phyloP scores from a whole-genome alignment of 164 flowering plant genomes.

The Macadamia integrifolia region DNA sequence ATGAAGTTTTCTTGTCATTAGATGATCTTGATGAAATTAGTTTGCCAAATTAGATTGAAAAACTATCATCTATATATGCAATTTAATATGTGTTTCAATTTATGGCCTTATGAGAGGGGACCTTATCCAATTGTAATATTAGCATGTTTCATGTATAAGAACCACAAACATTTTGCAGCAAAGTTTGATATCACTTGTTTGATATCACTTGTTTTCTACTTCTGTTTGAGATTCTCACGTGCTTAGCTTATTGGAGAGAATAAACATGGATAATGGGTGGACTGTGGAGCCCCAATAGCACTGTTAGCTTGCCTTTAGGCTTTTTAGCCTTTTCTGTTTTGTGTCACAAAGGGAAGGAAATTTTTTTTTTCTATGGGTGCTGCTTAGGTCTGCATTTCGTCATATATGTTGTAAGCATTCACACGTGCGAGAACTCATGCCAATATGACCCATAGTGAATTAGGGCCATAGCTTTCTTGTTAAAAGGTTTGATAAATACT shows the following conservation, averaged over 20 bases:
- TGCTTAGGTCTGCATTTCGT: conserved; percentile 54
- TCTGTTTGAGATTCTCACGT: conserved; percentile 21
- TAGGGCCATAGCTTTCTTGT: no score
- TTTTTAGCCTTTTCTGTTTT: conserved; percentile 25
- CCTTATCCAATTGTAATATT: conserved; percentile 7
- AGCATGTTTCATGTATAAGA: neutral
- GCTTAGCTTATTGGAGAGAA: conserved; percentile 16
- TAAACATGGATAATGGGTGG: conserved; percentile 23
- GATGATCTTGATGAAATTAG: conserved; percentile 83
- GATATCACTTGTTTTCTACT: neutral
- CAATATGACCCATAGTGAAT: neutral
- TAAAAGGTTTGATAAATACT: no score
- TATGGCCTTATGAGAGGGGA: neutral
- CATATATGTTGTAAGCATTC: conserved; percentile 45
- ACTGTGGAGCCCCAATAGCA: conserved; percentile 35
- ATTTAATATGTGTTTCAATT: no score
- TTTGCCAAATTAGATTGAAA: conserved; percentile 37
- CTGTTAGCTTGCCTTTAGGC: conserved; percentile 18
- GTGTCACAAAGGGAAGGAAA: conserved; percentile 29
- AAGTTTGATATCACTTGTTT: neutral
- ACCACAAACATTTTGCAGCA: neutral
- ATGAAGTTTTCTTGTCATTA: conserved; percentile 73
- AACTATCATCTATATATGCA: no score
- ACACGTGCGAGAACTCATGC: conserved; percentile 1
- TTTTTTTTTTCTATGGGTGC: conserved; percentile 26